Conservation (phyloP, 1,139 yeast genomes). For the Ashbya aceris region DNA sequence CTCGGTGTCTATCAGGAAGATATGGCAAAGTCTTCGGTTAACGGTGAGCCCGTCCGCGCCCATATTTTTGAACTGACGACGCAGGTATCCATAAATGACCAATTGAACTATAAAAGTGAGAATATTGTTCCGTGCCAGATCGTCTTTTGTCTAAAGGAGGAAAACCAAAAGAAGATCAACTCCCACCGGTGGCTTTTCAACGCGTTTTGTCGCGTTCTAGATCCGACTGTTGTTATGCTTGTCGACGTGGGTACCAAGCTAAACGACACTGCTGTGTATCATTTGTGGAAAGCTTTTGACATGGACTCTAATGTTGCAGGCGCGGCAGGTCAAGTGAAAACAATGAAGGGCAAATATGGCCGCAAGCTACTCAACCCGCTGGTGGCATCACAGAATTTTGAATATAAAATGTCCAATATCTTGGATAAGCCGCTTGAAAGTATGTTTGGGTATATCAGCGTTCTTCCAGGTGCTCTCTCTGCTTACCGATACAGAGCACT, state of each 20-base stretch:
- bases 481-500: constrained; percentile 90
- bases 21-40: constrained; percentile 86
- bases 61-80: constrained; percentile 93
- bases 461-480: constrained; percentile 91
- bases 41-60: constrained; percentile 81
- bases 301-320: constrained; percentile 95
- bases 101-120: constrained; percentile 71
- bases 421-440: constrained; percentile 93
- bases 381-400: constrained; percentile 94
- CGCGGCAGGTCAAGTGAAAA: constrained; percentile 94
- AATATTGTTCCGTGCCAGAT: constrained; percentile 90
- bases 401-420: constrained; percentile 91
- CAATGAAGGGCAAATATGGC: constrained; percentile 88
- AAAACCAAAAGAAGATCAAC: constrained; percentile 81
- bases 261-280: constrained; percentile 73
- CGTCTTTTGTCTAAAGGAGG: constrained; percentile 80
- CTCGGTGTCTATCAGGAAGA: constrained; percentile 96
- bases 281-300: constrained; percentile 94
- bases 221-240: constrained; percentile 78
- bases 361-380: constrained; percentile 73
- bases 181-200: constrained; percentile 94
- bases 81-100: constrained; percentile 76
- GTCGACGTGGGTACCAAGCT: constrained; percentile 93
- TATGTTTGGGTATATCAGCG: constrained; percentile 85
- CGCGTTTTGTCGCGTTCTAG: constrained; percentile 81